phyloP scores from a whole-genome alignment of 805 yeast genomes.

The Tetrapisispora iriomotensis region DNA sequence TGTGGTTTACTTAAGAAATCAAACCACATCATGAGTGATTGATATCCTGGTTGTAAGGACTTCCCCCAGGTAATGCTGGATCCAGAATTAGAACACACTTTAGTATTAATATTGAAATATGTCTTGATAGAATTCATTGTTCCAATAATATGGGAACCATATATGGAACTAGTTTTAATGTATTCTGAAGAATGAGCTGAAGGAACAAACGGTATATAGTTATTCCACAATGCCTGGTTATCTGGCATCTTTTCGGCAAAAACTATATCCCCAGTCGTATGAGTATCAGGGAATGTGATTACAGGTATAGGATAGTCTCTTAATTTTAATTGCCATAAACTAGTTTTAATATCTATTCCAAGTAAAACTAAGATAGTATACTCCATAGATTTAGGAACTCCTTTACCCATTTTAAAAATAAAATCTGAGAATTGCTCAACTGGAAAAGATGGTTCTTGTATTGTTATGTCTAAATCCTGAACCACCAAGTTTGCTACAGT shows the following conservation, averaged over 20 bases:
- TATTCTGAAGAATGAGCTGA: constrained; percentile 31
- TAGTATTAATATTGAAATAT: constrained; percentile 39
- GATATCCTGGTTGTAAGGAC: constrained; percentile 50
- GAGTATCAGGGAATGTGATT: constrained; percentile 36
- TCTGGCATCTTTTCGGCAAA: constrained; percentile 47
- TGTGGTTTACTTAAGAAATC: constrained; percentile 65
- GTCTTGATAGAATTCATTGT: constrained; percentile 56
- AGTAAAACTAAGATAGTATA: constrained; percentile 50
- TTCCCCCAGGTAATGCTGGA: constrained; percentile 56
- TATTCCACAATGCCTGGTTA: constrained; percentile 36
- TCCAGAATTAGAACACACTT: constrained; percentile 37
- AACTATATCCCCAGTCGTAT: constrained; percentile 40
- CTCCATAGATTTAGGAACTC: constrained; percentile 41
- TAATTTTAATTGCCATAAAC: constrained; percentile 35
- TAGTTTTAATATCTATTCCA: constrained; percentile 36
- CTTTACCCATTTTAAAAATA: constrained; percentile 34
- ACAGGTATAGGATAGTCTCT: constrained; percentile 53
- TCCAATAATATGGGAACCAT: constrained; percentile 48
- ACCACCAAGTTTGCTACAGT: constrained; percentile 22
- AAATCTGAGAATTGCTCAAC: constrained; percentile 26
- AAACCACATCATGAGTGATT: constrained; percentile 52
- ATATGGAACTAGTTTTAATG: constrained; percentile 37
- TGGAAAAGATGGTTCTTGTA: constrained; percentile 28
- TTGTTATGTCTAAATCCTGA: constrained; percentile 15
- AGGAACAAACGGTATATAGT: constrained; percentile 52